Evolutionary conservation across 1,139 yeast genomes (phyloP), one percentile per base, ranked within the genome.

Genomic region (Suhomyces choctaworum): DNA sequence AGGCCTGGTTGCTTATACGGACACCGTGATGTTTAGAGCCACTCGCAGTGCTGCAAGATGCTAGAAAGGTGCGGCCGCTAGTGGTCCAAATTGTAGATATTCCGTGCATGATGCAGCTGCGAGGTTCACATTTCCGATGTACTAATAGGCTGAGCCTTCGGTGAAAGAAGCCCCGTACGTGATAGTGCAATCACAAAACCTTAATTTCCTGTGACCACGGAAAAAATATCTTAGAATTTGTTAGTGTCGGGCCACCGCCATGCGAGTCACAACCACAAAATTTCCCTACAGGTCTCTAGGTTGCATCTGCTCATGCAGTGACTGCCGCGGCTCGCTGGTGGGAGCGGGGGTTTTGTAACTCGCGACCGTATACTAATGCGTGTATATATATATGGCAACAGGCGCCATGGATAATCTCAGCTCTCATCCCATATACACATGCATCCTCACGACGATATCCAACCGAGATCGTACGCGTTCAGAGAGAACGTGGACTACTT

Each of bases 401-500:
- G n/a, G n/a, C n/a, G 9, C 27, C 23, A 22, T 6, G 5, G n/a
- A 5, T n/a, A 5, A 16, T n/a, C 13, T n/a, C 16, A 17, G 16
- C 5, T n/a, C 4, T 8, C 20, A 15, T 8, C 7, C 15, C 11
- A 16, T 14, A 17, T 7, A 6, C 20, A 7, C 8, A 32, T 32
- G 35, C 10, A 19, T 22, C 27, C 27, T 14, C 31, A 27, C 12
- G 37, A 34, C 32, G 37, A 34, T 21, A 29, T 25, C 13, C 25
- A 29, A 22, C 33, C 32, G 30, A 25, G 15, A 15, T 10, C 27
- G 13, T 34, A 25, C 23, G 16, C 22, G 30, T 57, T 52, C 40
- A 39, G 37, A 27, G 61, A 66, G 36, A 70, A 69, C 45, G 56
- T 68, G 31, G 76, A 70, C 46, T 70, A 69, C 50, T 44, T 56